These are phyloP conservation scores for Sporothrix mexicana DNA, from an alignment of 2,329 filamentous ascomycete species.

Conservation along the genomic window DNA sequence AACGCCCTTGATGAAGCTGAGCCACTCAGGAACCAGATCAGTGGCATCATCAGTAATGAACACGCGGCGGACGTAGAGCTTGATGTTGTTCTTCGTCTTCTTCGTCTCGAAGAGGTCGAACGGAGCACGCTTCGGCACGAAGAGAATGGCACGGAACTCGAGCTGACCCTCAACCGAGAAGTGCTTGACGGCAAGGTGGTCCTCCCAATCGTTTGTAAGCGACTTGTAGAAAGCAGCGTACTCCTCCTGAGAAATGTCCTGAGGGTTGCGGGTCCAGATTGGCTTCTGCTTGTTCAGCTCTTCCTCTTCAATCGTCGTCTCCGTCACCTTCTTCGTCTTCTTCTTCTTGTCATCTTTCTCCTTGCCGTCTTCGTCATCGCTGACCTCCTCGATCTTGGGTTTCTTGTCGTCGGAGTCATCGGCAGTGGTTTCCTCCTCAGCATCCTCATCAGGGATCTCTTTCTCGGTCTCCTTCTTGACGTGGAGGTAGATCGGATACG, in stretches of 20 bases:
- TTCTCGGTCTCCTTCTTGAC: constrained; percentile 99
- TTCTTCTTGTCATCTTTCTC: constrained; percentile 81
- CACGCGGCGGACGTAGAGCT: constrained; percentile 99
- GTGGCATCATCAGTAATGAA: constrained; percentile 99
- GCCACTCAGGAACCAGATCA: constrained; percentile 98
- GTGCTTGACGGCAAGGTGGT: constrained; percentile 99
- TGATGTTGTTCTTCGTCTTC: constrained; percentile 99
- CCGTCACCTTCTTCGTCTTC: constrained; percentile 99
- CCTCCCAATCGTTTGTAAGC: constrained; percentile 99
- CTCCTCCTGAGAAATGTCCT: constrained; percentile 94
- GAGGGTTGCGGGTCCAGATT: constrained; percentile 98
- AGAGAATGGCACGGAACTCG: constrained; percentile 99
- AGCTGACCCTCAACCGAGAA: constrained; percentile 99
- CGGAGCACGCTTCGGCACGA: constrained; percentile 98
- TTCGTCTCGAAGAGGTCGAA: constrained; percentile 99
- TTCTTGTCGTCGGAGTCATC: constrained; percentile 90
- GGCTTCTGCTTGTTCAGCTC: constrained; percentile 99
- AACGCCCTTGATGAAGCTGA: constrained; percentile 99
- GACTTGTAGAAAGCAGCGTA: constrained; percentile 99
- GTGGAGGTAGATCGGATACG: constrained; percentile 99
- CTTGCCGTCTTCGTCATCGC: constrained; percentile 81
- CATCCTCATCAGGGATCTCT: constrained; percentile 96
- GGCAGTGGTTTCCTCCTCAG: constrained; percentile 55
- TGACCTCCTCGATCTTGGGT: constrained; percentile 92
- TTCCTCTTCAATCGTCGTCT: constrained; percentile 98